Evolutionary conservation across 345 rosid species (phyloP).

Genomic region (Capsella bursapastoris): DNA sequence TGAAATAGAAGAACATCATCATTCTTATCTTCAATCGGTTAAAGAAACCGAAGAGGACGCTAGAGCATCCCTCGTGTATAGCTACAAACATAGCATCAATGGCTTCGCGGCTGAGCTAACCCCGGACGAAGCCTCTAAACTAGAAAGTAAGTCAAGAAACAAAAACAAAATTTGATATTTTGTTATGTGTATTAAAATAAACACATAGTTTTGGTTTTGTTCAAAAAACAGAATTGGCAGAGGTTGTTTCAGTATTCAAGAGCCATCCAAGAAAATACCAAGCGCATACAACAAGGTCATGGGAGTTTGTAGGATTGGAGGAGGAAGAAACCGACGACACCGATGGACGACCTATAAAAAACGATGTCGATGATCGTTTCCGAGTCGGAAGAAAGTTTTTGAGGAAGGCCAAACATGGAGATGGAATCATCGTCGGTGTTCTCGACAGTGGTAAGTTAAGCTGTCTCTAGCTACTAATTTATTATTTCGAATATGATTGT

Average conservation of each 20-base stretch:
- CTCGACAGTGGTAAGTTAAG: slow-evolving; percentile 71
- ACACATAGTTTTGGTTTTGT: background rate
- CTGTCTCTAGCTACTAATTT: slow-evolving; percentile 14
- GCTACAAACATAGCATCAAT: slow-evolving; percentile 90
- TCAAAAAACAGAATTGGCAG: slow-evolving; percentile 57
- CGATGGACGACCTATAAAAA: background rate
- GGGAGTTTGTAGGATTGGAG: slow-evolving; percentile 81
- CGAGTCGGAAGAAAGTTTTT: slow-evolving; percentile 46
- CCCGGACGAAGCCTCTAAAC: slow-evolving; percentile 66
- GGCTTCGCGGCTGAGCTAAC: slow-evolving; percentile 79
- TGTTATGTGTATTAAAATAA: background rate
- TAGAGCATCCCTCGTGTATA: slow-evolving; percentile 70
- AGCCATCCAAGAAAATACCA: slow-evolving; percentile 59
- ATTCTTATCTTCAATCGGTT: slow-evolving; percentile 62
- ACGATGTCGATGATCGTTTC: slow-evolving; percentile 41
- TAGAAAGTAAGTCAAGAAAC: slow-evolving; percentile 30
- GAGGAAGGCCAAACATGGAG: slow-evolving; percentile 63
- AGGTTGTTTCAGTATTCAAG: slow-evolving; percentile 59
- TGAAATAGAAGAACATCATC: slow-evolving; percentile 68
- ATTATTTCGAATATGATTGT: slow-evolving; percentile 28
- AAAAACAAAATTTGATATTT: background rate
- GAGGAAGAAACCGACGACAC: slow-evolving; percentile 44
- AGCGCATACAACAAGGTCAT: slow-evolving; percentile 84
- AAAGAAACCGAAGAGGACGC: slow-evolving; percentile 73
- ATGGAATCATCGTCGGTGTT: slow-evolving; percentile 70